Conservation (phyloP, 805 yeast species). For the Metschnikowia reukaufii region DNA sequence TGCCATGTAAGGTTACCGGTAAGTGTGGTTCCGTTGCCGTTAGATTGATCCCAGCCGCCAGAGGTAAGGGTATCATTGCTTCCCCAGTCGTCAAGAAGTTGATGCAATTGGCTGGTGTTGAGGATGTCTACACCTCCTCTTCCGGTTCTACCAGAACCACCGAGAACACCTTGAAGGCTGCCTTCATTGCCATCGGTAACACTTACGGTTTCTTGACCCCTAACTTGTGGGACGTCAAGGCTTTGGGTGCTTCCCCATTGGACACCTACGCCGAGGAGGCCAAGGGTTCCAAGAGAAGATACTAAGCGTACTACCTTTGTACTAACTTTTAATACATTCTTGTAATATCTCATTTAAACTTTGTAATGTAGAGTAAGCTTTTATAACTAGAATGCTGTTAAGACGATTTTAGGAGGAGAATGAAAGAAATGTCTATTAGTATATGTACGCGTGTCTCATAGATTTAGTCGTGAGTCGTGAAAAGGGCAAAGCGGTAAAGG, state of each 20-base stretch:
- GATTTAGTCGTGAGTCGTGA: neutral
- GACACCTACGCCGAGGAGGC: conserved; percentile 88
- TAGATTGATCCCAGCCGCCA: conserved; percentile 99
- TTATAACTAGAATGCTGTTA: too few species aligned
- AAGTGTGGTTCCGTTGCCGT: conserved; percentile 99
- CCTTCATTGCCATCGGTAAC: conserved; percentile 99
- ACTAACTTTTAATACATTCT: conserved; percentile 5
- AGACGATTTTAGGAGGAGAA: too few species aligned
- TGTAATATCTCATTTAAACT: neutral
- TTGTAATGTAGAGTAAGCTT: neutral
- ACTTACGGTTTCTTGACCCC: conserved; percentile 99
- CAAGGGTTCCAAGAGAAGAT: conserved; percentile 67
- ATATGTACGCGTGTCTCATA: neutral
- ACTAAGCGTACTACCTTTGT: conserved; percentile 42
- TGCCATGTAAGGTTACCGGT: conserved; percentile 97
- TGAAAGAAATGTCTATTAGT: neutral
- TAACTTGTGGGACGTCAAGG: conserved; percentile 91
- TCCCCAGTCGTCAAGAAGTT: conserved; percentile 99
- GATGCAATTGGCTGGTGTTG: conserved; percentile 99
- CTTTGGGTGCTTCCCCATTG: conserved; percentile 88
- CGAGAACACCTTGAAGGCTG: conserved; percentile 99
- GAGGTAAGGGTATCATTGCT: conserved; percentile 99
- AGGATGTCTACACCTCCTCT: conserved; percentile 98
- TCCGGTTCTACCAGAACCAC: conserved; percentile 99
- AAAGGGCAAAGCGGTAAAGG: neutral